These are phyloP conservation scores for Naegleria lovaniensis DNA, from an alignment of 208 protist species.

Conservation along the genomic window DNA sequence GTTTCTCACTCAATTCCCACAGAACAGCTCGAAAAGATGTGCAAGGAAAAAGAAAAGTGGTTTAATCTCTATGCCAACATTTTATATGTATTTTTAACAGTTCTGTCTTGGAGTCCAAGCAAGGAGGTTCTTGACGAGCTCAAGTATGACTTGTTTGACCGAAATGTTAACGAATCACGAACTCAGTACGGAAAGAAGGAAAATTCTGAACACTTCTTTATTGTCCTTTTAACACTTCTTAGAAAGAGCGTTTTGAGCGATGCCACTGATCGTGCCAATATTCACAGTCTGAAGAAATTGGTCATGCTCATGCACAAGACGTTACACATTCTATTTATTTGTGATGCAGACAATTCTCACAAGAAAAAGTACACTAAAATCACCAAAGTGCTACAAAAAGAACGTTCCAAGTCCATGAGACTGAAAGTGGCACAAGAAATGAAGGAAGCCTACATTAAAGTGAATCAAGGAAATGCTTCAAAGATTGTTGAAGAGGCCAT, in stretches of 20 bases:
- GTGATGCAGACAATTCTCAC: background rate
- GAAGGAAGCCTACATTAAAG: background rate
- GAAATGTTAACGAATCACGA: background rate
- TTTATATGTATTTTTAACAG: background rate
- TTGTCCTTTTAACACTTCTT: background rate
- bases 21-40: background rate
- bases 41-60: slow-evolving; percentile 1
- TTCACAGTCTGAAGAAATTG: background rate
- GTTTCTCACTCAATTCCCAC: background rate
- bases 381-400: background rate
- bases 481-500: background rate
- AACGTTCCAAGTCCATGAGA: background rate
- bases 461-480: background rate
- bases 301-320: background rate
- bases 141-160: background rate
- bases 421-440: background rate
- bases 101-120: background rate
- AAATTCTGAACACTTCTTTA: background rate
- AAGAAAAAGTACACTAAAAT: background rate
- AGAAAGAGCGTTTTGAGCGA: background rate
- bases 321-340: background rate
- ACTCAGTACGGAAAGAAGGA: background rate
- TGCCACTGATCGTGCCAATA: background rate
- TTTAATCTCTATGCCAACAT: background rate
- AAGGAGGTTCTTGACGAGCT: background rate